phyloP scores from a whole-genome alignment of 192 early-diverging fungal species.

The Diversispora eburnea region DNA sequence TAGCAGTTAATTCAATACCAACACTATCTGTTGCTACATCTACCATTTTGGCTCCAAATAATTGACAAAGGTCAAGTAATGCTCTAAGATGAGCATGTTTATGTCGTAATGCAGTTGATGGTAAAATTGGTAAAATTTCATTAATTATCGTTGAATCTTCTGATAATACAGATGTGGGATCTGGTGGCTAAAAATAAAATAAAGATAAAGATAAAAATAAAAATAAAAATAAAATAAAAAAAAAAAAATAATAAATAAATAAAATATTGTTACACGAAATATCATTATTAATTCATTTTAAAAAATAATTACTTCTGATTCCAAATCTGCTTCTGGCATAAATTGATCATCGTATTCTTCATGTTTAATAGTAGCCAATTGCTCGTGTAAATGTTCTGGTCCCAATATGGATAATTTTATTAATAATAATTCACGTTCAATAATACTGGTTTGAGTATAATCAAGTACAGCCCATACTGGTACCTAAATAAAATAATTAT shows the following conservation, averaged over 20 bases:
- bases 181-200: slow-evolving; percentile 10
- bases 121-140: slow-evolving; percentile 32
- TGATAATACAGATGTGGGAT: not conserved
- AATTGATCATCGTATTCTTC: slow-evolving; percentile 43
- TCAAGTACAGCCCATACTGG: slow-evolving; percentile 98
- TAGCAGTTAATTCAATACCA: slow-evolving; percentile 86
- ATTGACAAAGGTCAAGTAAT: slow-evolving; percentile 73
- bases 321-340: slow-evolving; percentile 25
- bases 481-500: slow-evolving; percentile 37
- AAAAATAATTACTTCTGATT: not conserved
- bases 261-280: too few species aligned
- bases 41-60: slow-evolving; percentile 85
- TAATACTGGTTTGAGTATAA: slow-evolving; percentile 82
- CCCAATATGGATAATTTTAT: slow-evolving; percentile 87
- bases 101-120: slow-evolving; percentile 48
- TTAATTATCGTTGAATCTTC: slow-evolving; percentile 17
- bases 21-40: slow-evolving; percentile 82
- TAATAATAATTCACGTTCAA: slow-evolving; percentile 91
- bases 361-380: slow-evolving; percentile 37
- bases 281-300: too few species aligned
- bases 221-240: not conserved
- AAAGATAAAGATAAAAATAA: not conserved
- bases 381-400: slow-evolving; percentile 59
- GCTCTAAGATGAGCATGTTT: slow-evolving; percentile 67
- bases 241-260: not conserved